Conservation (phyloP, 768 basidiomycete species). For the Boletus vinaceobasis region DNA sequence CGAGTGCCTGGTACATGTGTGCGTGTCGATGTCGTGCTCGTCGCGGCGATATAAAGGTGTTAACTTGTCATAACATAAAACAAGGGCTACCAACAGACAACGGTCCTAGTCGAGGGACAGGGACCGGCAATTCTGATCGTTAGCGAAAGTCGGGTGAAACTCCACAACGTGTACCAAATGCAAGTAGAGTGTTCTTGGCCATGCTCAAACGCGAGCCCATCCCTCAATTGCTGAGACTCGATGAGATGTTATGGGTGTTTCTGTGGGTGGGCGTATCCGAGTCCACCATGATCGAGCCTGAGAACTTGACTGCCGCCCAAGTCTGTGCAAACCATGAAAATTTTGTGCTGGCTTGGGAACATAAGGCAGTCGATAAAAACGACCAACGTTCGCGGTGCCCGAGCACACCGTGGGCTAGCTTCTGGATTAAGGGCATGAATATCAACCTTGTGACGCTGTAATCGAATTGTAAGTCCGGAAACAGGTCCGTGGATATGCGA, state of each 20-base stretch:
- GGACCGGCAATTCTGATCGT: no score
- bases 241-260: neutral
- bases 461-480: no score
- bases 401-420: no score
- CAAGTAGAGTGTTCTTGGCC: no score
- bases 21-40: neutral
- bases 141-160: neutral
- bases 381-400: no score
- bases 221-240: neutral
- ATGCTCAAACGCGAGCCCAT: neutral
- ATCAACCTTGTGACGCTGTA: no score
- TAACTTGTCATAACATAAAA: neutral
- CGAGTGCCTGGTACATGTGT: neutral
- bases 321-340: neutral
- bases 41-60: neutral
- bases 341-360: neutral
- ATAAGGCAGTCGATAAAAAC: no score
- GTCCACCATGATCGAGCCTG: neutral
- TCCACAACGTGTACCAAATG: neutral
- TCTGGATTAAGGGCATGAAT: no score
- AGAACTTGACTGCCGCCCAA: neutral
- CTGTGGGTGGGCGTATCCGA: neutral
- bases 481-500: slow-evolving; percentile 38
- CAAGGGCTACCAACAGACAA: neutral
- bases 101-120: neutral